These are phyloP conservation scores for Vachellia collinsii DNA, from an alignment of 306 rosid genomes.

Conservation along the genomic window DNA sequence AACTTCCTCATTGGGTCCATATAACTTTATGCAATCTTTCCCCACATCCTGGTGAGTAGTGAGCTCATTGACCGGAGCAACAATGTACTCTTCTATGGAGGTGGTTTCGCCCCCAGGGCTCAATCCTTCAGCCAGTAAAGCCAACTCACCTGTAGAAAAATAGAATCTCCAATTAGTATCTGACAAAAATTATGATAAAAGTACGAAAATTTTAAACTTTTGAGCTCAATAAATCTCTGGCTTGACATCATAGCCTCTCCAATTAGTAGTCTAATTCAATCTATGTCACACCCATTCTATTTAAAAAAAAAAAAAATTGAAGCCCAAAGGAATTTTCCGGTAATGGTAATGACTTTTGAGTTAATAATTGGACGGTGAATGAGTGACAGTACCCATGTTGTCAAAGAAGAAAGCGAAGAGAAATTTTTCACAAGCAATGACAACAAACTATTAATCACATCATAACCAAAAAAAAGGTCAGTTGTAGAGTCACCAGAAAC, in stretches of 20 bases:
- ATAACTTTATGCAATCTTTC: constrained; percentile 71
- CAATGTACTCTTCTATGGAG: constrained; percentile 82
- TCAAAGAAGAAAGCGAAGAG: constrained; percentile 18
- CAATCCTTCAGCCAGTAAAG: constrained; percentile 94
- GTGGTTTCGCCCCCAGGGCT: constrained; percentile 85
- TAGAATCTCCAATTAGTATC: constrained; percentile 6
- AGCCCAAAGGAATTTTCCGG: neutral
- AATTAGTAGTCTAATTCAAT: too few relatives aligned
- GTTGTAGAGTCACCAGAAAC: constrained; percentile 68
- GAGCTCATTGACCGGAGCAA: constrained; percentile 79
- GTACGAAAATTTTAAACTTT: too few relatives aligned
- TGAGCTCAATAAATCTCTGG: too few relatives aligned
- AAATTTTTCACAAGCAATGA: neutral
- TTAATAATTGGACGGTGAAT: neutral
- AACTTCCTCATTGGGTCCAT: constrained; percentile 83
- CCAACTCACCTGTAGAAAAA: constrained; percentile 84
- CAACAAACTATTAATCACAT: neutral
- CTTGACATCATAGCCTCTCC: too few relatives aligned
- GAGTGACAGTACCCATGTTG: neutral
- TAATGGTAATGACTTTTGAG: neutral
- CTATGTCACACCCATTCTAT: too few relatives aligned
- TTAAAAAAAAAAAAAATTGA: neutral
- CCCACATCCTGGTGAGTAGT: constrained; percentile 61
- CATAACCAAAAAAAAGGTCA: neutral
- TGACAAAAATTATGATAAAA: neutral